These are phyloP conservation scores for Ophiosphaerella korrae DNA, from an alignment of 2,329 filamentous ascomycete genomes.

Conservation along the genomic window DNA sequence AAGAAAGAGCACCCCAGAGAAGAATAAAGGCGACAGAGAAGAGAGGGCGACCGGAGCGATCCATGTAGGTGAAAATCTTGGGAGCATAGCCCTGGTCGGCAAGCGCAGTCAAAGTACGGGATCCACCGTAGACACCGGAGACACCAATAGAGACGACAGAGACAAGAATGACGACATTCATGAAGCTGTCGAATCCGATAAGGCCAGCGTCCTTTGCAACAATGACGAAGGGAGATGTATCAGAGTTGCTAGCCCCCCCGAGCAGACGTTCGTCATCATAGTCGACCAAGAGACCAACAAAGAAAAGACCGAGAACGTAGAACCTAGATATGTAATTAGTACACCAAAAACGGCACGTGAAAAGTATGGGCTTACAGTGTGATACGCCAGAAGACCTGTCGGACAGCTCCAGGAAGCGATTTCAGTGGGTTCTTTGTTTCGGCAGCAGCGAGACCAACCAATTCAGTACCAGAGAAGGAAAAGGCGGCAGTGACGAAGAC, in stretches of 20 bases:
- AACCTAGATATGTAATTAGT: conserved; percentile 38
- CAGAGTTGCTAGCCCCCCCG: conserved; percentile 39
- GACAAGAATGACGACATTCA: conserved; percentile 70
- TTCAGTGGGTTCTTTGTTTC: conserved; percentile 63
- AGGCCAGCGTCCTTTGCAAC: conserved; percentile 67
- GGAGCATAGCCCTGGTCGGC: conserved; percentile 70
- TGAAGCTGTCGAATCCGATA: conserved; percentile 64
- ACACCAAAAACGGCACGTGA: neutral
- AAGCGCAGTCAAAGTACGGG: conserved; percentile 62
- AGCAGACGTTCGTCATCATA: conserved; percentile 43
- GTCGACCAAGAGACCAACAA: conserved; percentile 52
- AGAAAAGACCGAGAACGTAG: conserved; percentile 52
- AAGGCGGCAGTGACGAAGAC: conserved; percentile 69
- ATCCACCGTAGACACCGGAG: conserved; percentile 62
- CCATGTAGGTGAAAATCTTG: conserved; percentile 76
- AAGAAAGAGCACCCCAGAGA: conserved; percentile 73
- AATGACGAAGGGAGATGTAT: conserved; percentile 69
- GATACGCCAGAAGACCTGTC: conserved; percentile 56
- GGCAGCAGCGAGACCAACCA: conserved; percentile 65
- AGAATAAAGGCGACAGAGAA: conserved; percentile 73
- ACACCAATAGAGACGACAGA: conserved; percentile 66
- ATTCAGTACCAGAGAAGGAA: conserved; percentile 66
- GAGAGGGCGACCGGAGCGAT: conserved; percentile 79
- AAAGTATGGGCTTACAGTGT: conserved; percentile 24
- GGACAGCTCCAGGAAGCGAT: conserved; percentile 51